These are phyloP conservation scores for Colletotrichum paranaense DNA, from an alignment of 2,329 filamentous ascomycete species.

Conservation along the genomic window DNA sequence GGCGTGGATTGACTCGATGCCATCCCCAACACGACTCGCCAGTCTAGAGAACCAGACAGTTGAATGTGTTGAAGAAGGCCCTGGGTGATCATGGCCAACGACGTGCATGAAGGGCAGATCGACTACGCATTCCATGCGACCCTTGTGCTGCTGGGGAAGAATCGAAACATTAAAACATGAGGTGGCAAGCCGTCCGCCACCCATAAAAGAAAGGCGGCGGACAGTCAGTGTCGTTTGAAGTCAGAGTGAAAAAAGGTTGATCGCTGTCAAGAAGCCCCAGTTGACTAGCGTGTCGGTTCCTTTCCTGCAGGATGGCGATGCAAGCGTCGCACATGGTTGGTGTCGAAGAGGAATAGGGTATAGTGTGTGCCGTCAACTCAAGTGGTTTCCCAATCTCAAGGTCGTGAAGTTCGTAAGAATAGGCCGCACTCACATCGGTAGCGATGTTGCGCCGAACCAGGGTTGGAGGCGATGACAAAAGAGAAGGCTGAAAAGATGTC, in stretches of 20 bases:
- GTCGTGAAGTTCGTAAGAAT: slow-evolving; percentile 28
- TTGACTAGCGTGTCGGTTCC: slow-evolving; percentile 27
- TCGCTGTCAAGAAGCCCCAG: slow-evolving; percentile 28
- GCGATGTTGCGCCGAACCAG: slow-evolving; percentile 2
- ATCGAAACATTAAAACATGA: slow-evolving; percentile 31
- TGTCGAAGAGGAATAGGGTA: slow-evolving; percentile 31
- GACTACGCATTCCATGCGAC: slow-evolving; percentile 25
- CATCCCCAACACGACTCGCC: background rate
- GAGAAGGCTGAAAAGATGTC: slow-evolving; percentile 27
- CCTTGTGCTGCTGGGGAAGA: slow-evolving; percentile 28
- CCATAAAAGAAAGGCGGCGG: background rate
- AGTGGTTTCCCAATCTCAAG: slow-evolving; percentile 18
- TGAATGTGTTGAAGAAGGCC: background rate
- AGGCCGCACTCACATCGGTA: background rate
- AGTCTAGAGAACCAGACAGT: background rate
- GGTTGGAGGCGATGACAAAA: slow-evolving; percentile 15
- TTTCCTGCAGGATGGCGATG: slow-evolving; percentile 34
- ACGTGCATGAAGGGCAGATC: background rate
- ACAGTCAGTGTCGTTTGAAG: background rate
- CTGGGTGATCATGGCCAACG: background rate
- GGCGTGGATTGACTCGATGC: background rate
- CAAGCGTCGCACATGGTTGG: slow-evolving; percentile 25
- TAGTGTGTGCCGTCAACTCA: slow-evolving; percentile 18
- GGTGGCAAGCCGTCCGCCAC: background rate
- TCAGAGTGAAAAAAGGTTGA: slow-evolving; percentile 14